phyloP scores from a whole-genome alignment of 805 yeast species.

The Lipomyces spencermartinsiae region DNA sequence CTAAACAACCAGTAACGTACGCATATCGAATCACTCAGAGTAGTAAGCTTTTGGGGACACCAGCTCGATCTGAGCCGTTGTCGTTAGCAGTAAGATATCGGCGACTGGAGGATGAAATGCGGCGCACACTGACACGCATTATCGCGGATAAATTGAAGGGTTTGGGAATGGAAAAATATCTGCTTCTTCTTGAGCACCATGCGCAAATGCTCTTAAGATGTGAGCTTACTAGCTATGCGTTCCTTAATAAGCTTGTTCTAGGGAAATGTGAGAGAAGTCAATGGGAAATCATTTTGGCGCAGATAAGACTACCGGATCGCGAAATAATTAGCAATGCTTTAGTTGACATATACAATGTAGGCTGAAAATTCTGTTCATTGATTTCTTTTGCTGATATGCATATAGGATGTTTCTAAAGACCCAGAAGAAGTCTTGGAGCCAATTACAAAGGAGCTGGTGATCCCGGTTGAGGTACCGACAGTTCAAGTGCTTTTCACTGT shows the following conservation, averaged over 20 bases:
- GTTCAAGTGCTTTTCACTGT: slow-evolving; percentile 66
- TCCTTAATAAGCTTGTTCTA: slow-evolving; percentile 21
- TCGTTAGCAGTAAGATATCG: slow-evolving; percentile 46
- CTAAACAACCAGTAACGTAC: slow-evolving; percentile 72
- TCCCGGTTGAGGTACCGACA: slow-evolving; percentile 68
- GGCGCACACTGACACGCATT: slow-evolving; percentile 34
- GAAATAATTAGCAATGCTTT: slow-evolving; percentile 4
- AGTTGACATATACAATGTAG: slow-evolving; percentile 14
- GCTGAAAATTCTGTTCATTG: background rate
- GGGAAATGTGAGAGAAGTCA: slow-evolving; percentile 19
- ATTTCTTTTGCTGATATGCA: background rate
- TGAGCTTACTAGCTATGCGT: slow-evolving; percentile 30
- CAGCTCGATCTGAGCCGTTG: slow-evolving; percentile 26
- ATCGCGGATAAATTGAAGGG: slow-evolving; percentile 21
- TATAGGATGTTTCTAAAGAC: slow-evolving; percentile 30
- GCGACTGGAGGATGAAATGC: slow-evolving; percentile 35
- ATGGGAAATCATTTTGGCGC: slow-evolving; percentile 22
- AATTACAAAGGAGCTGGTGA: slow-evolving; percentile 46
- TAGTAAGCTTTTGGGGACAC: slow-evolving; percentile 12
- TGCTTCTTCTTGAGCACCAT: slow-evolving; percentile 21
- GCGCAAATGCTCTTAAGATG: slow-evolving; percentile 11
- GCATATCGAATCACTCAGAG: slow-evolving; percentile 59
- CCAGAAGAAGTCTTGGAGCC: slow-evolving; percentile 29
- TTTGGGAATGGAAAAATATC: slow-evolving; percentile 10
- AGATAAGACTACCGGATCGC: slow-evolving; percentile 24